phyloP scores from a whole-genome alignment of 306 rosid species.

The Vicia faba region DNA sequence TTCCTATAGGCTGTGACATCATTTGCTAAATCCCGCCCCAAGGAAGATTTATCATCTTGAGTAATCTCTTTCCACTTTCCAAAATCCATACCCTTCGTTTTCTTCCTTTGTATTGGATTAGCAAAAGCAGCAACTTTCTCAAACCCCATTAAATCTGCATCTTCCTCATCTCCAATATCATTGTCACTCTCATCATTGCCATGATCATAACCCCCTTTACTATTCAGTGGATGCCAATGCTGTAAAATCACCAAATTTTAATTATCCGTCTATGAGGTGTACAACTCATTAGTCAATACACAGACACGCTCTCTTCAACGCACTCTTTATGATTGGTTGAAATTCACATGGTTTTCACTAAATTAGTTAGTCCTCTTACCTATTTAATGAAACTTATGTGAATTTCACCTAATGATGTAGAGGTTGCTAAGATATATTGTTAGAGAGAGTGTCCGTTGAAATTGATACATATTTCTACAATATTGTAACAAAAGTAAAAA shows the following conservation, averaged over 20 bases:
- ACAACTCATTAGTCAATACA: conserved; percentile 15
- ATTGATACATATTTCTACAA: not conserved
- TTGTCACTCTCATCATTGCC: conserved; percentile 33
- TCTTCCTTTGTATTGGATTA: conserved; percentile 66
- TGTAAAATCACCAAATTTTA: conserved; percentile 48
- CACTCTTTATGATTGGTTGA: not conserved
- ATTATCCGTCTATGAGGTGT: conserved; percentile 30
- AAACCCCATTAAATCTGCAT: conserved; percentile 44
- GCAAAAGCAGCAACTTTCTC: conserved; percentile 59
- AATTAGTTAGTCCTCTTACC: not conserved
- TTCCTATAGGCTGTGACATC: conserved; percentile 18
- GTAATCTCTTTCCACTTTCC: conserved; percentile 64
- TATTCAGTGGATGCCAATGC: conserved; percentile 73
- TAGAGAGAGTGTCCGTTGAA: not conserved
- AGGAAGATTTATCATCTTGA: conserved; percentile 43
- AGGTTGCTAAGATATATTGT: not conserved
- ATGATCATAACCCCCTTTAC: conserved; percentile 35
- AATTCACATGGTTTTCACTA: not conserved
- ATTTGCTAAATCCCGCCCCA: conserved; percentile 39
- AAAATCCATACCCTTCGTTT: conserved; percentile 63
- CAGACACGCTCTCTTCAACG: not conserved
- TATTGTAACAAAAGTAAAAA: not conserved
- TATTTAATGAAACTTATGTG: not conserved
- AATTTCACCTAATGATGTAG: not conserved
- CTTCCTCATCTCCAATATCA: conserved; percentile 51